These are phyloP conservation scores for Russula abietina DNA, from an alignment of 768 basidiomycete species.

Conservation along the genomic window DNA sequence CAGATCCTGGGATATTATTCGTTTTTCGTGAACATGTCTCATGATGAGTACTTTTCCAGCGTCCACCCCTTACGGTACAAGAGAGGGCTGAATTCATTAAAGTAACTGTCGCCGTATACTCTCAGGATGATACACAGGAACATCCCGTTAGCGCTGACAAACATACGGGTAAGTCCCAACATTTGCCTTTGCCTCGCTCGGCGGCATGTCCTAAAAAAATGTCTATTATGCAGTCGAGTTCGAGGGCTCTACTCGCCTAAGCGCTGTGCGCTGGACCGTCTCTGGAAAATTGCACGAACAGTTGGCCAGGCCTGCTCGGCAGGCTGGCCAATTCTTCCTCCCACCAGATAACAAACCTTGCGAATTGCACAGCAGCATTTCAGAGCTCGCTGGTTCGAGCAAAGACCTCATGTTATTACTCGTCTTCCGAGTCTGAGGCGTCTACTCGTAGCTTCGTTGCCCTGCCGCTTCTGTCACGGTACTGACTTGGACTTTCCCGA, in stretches of 20 bases:
- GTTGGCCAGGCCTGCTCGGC: not conserved
- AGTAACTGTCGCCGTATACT: constrained; percentile 3
- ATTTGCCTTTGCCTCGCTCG: not conserved
- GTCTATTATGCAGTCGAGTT: not conserved
- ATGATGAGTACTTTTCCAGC: not conserved
- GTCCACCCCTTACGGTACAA: not conserved
- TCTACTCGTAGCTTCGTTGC: no score
- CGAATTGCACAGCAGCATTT: not conserved
- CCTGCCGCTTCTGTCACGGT: no score
- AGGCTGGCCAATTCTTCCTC: not conserved
- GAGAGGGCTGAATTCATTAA: not conserved
- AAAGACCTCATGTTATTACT: constrained; percentile 2
- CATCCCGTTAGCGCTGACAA: no score
- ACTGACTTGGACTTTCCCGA: not conserved
- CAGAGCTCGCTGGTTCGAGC: not conserved
- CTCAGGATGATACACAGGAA: not conserved
- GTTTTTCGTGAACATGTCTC: not conserved
- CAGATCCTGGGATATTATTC: no score
- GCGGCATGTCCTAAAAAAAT: not conserved
- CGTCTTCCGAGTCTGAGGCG: not conserved
- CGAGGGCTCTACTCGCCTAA: constrained; percentile 6
- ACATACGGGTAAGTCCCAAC: not conserved
- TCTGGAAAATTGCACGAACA: not conserved
- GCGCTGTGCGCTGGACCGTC: constrained; percentile 12
- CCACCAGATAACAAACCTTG: not conserved